Conservation (phyloP, 192 early-diverging fungal genomes). For the Anaeromyces robustus region DNA sequence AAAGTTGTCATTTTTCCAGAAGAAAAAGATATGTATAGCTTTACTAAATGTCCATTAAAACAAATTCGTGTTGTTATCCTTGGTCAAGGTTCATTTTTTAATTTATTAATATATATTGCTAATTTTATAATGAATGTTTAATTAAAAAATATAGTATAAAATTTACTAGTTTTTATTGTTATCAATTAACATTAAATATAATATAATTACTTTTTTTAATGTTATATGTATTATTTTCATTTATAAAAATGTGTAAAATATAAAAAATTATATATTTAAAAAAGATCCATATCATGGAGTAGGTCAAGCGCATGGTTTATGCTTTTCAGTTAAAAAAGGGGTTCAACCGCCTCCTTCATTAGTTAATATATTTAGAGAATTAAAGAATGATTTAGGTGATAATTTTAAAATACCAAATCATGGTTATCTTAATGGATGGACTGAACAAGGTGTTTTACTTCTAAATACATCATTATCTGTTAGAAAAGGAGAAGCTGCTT, state of each 20-base stretch:
- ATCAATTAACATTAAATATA: no score
- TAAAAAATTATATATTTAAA: no score
- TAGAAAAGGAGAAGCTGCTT: conserved; percentile 54
- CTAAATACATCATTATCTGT: conserved; percentile 83
- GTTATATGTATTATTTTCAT: not conserved
- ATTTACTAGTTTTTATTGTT: no score
- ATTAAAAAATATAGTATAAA: no score
- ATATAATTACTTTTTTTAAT: no score
- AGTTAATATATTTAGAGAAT: conserved; percentile 75
- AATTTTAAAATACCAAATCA: conserved; percentile 40
- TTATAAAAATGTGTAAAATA: no score
- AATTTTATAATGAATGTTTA: no score
- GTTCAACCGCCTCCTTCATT: conserved; percentile 72
- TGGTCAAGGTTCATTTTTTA: conserved; percentile 85
- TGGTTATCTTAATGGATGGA: conserved; percentile 59
- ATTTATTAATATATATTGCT: no score
- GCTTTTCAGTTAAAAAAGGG: conserved; percentile 73
- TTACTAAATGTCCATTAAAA: conserved; percentile 45
- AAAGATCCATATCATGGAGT: conserved; percentile 67
- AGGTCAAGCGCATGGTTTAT: conserved; percentile 76
- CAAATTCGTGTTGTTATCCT: conserved; percentile 75
- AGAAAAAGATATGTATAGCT: conserved; percentile 57
- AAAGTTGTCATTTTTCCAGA: conserved; percentile 56
- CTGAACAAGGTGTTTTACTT: conserved; percentile 72
- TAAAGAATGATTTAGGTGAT: conserved; percentile 50